Conservation (phyloP, 2,329 filamentous ascomycete species). For the Verticillium longisporum region DNA sequence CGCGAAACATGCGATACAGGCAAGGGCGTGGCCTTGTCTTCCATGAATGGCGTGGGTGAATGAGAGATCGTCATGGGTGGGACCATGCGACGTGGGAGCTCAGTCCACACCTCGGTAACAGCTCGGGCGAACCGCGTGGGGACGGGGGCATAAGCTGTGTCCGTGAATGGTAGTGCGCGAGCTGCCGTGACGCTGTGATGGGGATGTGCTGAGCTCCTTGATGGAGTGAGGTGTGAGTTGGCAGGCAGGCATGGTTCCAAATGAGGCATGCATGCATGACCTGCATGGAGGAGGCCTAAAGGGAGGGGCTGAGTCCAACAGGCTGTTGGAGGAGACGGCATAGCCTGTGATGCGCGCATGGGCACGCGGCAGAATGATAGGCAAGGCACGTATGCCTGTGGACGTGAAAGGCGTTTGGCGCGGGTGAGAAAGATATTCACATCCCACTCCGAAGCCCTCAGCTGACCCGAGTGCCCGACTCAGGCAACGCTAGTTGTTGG, state of each 20-base stretch:
- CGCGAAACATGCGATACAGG: background rate
- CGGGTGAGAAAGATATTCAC: background rate
- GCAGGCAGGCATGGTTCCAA: background rate
- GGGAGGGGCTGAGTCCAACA: conserved; percentile 6
- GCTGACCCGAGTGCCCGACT: background rate
- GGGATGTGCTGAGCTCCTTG: background rate
- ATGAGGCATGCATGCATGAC: background rate
- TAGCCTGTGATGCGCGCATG: conserved; percentile 2
- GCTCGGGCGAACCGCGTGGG: conserved; percentile 6
- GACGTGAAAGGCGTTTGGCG: background rate
- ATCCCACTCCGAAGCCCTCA: background rate
- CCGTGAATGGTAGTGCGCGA: conserved; percentile 6
- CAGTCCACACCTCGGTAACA: conserved; percentile 2
- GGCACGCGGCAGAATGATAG: conserved; percentile 3
- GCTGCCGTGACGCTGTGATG: conserved; percentile 9
- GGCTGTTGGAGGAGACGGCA: conserved; percentile 1
- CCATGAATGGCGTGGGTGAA: background rate
- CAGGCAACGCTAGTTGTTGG: background rate
- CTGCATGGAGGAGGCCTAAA: conserved; percentile 4
- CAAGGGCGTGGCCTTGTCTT: background rate
- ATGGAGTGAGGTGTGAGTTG: background rate
- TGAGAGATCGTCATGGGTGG: background rate
- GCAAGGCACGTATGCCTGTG: background rate
- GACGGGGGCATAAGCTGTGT: background rate
- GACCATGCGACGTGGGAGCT: conserved; percentile 6